Conservation (phyloP, 2,329 filamentous ascomycete genomes). For the Cytospora mali region DNA sequence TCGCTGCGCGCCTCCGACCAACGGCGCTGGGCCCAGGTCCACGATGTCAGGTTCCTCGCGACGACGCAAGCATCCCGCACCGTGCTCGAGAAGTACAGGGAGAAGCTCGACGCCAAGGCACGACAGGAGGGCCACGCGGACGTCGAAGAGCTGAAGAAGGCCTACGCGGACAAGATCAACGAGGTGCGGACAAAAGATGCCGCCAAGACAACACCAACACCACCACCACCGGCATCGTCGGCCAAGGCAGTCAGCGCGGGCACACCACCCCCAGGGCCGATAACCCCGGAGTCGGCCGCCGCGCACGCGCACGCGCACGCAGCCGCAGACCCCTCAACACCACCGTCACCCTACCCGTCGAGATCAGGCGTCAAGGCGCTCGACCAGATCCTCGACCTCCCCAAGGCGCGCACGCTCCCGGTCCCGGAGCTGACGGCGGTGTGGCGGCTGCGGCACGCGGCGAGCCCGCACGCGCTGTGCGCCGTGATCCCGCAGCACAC, state of each 20-base stretch:
- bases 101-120: conserved; percentile 79
- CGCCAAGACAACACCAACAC: conserved; percentile 32
- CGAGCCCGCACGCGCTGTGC: conserved; percentile 74
- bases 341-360: conserved; percentile 32
- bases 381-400: conserved; percentile 69
- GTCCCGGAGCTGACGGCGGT: conserved; percentile 81
- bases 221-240: not conserved
- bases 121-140: conserved; percentile 69
- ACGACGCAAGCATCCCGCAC: conserved; percentile 70
- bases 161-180: conserved; percentile 82
- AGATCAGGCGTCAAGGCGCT: conserved; percentile 47
- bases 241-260: not conserved
- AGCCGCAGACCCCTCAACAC: conserved; percentile 28
- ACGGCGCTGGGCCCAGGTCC: conserved; percentile 86
- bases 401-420: conserved; percentile 73
- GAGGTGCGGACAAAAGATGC: conserved; percentile 69
- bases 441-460: conserved; percentile 86
- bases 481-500: conserved; percentile 74
- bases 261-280: conserved; percentile 30
- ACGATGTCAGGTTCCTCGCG: conserved; percentile 87
- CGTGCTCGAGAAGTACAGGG: conserved; percentile 81
- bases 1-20: conserved; percentile 53
- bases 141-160: conserved; percentile 76
- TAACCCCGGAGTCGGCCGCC: conserved; percentile 38
- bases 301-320: not conserved